phyloP scores from a whole-genome alignment of 2,329 filamentous ascomycete genomes.

The Dendrostoma leiphaemia region DNA sequence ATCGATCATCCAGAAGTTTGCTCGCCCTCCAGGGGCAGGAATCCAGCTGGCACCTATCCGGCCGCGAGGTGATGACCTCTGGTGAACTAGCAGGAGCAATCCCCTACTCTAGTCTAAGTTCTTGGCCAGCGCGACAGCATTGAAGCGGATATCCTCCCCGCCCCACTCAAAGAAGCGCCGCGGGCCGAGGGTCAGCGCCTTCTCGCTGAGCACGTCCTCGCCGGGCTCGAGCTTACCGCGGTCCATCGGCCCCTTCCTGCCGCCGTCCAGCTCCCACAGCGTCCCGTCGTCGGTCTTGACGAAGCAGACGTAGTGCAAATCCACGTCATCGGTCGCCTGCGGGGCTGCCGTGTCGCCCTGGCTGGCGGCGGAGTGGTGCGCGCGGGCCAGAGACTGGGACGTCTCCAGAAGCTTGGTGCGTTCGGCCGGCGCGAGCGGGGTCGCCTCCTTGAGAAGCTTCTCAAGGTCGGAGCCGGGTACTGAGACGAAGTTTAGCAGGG shows the following conservation, averaged over 20 bases:
- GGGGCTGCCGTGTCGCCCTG: conserved; percentile 79
- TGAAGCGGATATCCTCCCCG: conserved; percentile 56
- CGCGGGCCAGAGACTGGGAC: conserved; percentile 70
- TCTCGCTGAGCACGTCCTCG: conserved; percentile 74
- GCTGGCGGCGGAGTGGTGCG: conserved; percentile 74
- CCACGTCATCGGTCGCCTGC: conserved; percentile 74
- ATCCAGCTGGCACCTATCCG: too few species aligned
- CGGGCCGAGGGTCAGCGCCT: conserved; percentile 69
- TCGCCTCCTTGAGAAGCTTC: conserved; percentile 66
- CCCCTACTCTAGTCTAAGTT: conserved; percentile 40
- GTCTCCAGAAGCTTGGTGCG: conserved; percentile 76
- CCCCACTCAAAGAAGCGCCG: conserved; percentile 56
- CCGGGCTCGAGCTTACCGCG: conserved; percentile 53
- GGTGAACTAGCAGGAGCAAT: too few species aligned
- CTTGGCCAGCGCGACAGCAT: conserved; percentile 54
- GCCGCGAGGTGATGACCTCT: too few species aligned
- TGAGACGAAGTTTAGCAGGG: conserved; percentile 23
- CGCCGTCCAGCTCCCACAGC: conserved; percentile 60
- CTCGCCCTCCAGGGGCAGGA: too few species aligned
- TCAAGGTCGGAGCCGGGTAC: conserved; percentile 56
- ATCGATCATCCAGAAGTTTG: too few species aligned
- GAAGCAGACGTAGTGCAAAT: conserved; percentile 95
- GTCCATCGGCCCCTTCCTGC: conserved; percentile 55
- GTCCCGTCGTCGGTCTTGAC: conserved; percentile 69
- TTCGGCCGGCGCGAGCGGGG: conserved; percentile 62